These are phyloP conservation scores for Cymbopogon flexuosus DNA, from an alignment of 202 grass and related monocot genomes.

Conservation along the genomic window DNA sequence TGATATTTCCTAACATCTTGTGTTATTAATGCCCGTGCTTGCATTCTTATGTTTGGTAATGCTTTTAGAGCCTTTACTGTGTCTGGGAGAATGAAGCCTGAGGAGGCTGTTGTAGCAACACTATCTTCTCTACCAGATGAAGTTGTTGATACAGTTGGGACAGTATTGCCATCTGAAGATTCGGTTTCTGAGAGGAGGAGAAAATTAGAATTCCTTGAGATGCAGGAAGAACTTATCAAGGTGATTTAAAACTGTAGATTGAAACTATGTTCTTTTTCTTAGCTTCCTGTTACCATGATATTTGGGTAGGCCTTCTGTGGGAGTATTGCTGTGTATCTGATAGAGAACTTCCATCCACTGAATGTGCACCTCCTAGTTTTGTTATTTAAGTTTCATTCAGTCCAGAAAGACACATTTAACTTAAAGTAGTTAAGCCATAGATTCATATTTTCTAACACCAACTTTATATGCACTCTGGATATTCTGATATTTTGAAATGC, in stretches of 20 bases:
- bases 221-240: slow-evolving; percentile 99
- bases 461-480: neutral
- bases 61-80: slow-evolving; percentile 78
- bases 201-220: slow-evolving; percentile 96
- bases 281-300: neutral
- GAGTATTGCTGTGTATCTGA: neutral
- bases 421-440: neutral
- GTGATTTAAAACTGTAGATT: slow-evolving; percentile 21
- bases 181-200: slow-evolving; percentile 93
- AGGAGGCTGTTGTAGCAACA: slow-evolving; percentile 97
- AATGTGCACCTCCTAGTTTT: slow-evolving; percentile 8
- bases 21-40: slow-evolving; percentile 3
- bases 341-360: slow-evolving; percentile 1
- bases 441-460: slow-evolving; percentile 9
- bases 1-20: slow-evolving; percentile 6
- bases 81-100: slow-evolving; percentile 95
- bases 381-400: neutral
- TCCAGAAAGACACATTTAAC: neutral
- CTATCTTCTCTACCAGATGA: slow-evolving; percentile 98
- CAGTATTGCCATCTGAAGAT: slow-evolving; percentile 95
- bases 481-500: slow-evolving; percentile 4
- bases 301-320: neutral
- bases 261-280: slow-evolving; percentile 2
- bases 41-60: slow-evolving; percentile 23
- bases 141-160: slow-evolving; percentile 95